These are phyloP conservation scores for Yueomyces sp. DNA, from an alignment of 805 yeast genomes.

Conservation along the genomic window DNA sequence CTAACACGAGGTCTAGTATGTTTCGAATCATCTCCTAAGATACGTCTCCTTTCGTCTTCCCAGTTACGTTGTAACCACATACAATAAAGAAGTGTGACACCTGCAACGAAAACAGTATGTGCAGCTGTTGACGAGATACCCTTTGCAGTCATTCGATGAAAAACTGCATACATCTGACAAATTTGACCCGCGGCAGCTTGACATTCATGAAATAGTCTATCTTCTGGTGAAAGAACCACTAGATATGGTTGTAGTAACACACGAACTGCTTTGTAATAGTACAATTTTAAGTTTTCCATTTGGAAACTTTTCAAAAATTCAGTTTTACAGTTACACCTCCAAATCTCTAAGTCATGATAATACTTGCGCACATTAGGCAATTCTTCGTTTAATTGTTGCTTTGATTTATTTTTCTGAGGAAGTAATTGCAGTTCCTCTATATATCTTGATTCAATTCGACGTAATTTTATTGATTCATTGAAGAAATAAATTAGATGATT, in stretches of 20 bases:
- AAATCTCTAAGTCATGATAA: slow-evolving; percentile 40
- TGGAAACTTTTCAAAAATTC: slow-evolving; percentile 32
- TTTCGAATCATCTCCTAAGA: slow-evolving; percentile 41
- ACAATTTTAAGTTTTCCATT: slow-evolving; percentile 43
- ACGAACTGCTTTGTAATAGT: slow-evolving; percentile 47
- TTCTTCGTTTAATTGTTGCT: slow-evolving; percentile 22
- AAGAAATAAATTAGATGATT: slow-evolving; percentile 31
- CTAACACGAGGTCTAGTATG: slow-evolving; percentile 51
- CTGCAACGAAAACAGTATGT: slow-evolving; percentile 56
- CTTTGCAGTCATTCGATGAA: slow-evolving; percentile 45
- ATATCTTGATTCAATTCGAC: slow-evolving; percentile 47
- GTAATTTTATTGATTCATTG: slow-evolving; percentile 41
- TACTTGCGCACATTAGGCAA: slow-evolving; percentile 37
- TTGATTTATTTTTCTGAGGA: slow-evolving; percentile 9
- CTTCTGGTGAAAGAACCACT: slow-evolving; percentile 49
- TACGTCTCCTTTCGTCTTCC: slow-evolving; percentile 41
- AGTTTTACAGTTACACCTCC: slow-evolving; percentile 36
- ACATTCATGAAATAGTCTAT: slow-evolving; percentile 47
- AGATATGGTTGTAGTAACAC: slow-evolving; percentile 50
- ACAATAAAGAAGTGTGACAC: slow-evolving; percentile 52
- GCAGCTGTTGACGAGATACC: slow-evolving; percentile 57
- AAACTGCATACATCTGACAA: slow-evolving; percentile 47
- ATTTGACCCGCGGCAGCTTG: slow-evolving; percentile 63
- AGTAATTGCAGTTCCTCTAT: slow-evolving; percentile 37
- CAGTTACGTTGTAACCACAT: slow-evolving; percentile 54